Evolutionary conservation across 495 filamentous ascomycete genomes (phyloP), one percentile per base, ranked within the genome.

Genomic region (Neurospora cerealis): DNA sequence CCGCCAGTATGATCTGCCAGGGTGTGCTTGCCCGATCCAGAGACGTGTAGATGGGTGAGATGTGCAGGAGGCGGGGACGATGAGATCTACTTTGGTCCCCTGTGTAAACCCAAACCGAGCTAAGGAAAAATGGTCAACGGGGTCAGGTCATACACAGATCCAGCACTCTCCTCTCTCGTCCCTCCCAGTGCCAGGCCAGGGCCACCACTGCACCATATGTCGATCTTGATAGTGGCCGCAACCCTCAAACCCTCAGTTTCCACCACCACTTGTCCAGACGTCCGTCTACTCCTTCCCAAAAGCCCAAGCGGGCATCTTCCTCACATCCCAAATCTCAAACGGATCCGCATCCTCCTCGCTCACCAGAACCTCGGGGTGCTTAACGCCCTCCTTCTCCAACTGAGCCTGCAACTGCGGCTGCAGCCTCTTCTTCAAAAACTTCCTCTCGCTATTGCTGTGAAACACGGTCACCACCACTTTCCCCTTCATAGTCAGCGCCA

Each of bases 361-460:
- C 69, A 96, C 89, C 75, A 89, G 78, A 46, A 98, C 90, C 71
- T 88, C 84, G 21, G 91, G 54, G 54, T 66, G 83, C 32, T 74
- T 79, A 1, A 79, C 77, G 24, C 80, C 82, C n/a, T 89, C 86
- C 73, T 84, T 81, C 34, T 79, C 81, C 70, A 97, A 77, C 36
- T 81, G 80, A 17, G 82, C 81, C 54, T 87, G 79, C 78, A 99
- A 83, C 82, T 89, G 89, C 21, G 81, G 81, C 77, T 87, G 87
- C 86, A 99, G 86, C 70, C 92, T 88, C 39, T 89, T 84, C 76
- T 87, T 85, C 75, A 98, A 81, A 78, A 93, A 98, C 2, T 89
- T 91, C 17, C 95, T 81, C 84, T 98, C 96, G 0, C 91, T 94
- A 82, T 98, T 98, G 74, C 91, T 93, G 80, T 99, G 96, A 74